Evolutionary conservation across 2,329 filamentous ascomycete species (phyloP).

Genomic region (Pseudopithomyces maydicus): DNA sequence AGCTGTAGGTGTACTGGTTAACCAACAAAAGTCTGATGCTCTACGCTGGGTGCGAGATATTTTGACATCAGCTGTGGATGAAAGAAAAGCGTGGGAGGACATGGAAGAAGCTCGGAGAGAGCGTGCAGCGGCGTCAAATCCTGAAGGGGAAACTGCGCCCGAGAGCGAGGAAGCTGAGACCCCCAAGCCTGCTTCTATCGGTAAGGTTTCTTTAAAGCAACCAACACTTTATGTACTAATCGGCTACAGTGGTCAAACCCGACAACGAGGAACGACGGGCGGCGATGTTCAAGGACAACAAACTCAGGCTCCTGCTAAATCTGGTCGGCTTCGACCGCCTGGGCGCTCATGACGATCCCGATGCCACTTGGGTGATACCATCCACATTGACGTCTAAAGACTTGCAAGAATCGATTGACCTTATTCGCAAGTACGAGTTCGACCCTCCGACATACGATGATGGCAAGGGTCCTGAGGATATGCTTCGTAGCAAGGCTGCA

Average conservation of each 20-base stretch:
- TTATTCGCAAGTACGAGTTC: slow-evolving; percentile 79
- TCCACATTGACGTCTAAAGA: slow-evolving; percentile 65
- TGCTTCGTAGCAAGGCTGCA: slow-evolving; percentile 74
- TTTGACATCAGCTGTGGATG: slow-evolving; percentile 69
- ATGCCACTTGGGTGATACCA: slow-evolving; percentile 80
- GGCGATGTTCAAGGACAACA: slow-evolving; percentile 87
- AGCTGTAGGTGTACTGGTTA: slow-evolving; percentile 77
- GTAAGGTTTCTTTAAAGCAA: slow-evolving; percentile 26
- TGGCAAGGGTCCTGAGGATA: slow-evolving; percentile 73
- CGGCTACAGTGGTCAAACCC: slow-evolving; percentile 50
- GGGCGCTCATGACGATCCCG: slow-evolving; percentile 71
- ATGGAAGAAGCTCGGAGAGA: slow-evolving; percentile 66
- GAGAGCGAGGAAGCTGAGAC: slow-evolving; percentile 42
- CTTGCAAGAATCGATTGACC: slow-evolving; percentile 70
- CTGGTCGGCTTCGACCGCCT: slow-evolving; percentile 72
- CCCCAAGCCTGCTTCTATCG: slow-evolving; percentile 52
- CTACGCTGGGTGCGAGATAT: slow-evolving; percentile 82
- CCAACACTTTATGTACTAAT: slow-evolving; percentile 31
- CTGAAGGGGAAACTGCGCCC: slow-evolving; percentile 28
- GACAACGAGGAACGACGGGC: slow-evolving; percentile 69
- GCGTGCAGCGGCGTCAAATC: slow-evolving; percentile 35
- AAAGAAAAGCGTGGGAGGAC: slow-evolving; percentile 79
- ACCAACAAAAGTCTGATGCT: slow-evolving; percentile 76
- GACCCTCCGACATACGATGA: slow-evolving; percentile 79
- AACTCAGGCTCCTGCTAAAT: slow-evolving; percentile 82